A percentile compares a stretch with the other conserved stretches of the same genome.
These are phyloP conservation scores for Mycena filopes DNA, from an alignment of 768 basidiomycete species.

Conservation along the genomic window DNA sequence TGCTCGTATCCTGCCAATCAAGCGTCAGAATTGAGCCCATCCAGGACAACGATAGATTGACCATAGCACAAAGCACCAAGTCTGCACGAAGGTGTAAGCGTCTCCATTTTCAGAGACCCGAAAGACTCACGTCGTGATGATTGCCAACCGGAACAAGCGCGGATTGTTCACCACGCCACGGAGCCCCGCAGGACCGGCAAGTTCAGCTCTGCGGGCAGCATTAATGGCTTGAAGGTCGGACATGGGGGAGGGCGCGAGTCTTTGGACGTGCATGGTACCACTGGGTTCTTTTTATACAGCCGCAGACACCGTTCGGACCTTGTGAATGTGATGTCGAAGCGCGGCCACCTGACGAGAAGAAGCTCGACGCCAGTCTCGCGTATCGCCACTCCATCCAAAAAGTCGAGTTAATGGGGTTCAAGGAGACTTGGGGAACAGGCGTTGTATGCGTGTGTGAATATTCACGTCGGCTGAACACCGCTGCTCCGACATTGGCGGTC, in stretches of 20 bases:
- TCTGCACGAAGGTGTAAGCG: constrained; percentile 11
- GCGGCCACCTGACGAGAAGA: constrained; percentile 23
- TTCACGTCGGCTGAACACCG: not conserved
- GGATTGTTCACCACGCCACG: constrained; percentile 33
- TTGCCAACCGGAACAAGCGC: constrained; percentile 33
- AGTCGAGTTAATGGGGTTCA: not conserved
- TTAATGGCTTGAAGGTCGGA: constrained; percentile 32
- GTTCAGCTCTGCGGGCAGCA: constrained; percentile 35
- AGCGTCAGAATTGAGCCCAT: not conserved
- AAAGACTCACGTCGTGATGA: constrained; percentile 32
- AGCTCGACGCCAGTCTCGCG: constrained; percentile 5
- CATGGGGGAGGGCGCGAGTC: constrained; percentile 9
- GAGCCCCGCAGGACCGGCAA: constrained; percentile 34
- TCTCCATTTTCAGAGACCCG: not conserved
- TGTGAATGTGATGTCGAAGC: constrained; percentile 27
- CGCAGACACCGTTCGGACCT: constrained; percentile 10
- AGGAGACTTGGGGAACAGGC: too few species aligned
- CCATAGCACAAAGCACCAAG: constrained; percentile 37
- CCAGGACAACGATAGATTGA: not conserved
- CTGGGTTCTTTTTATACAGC: constrained; percentile 8
- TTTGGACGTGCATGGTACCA: not conserved
- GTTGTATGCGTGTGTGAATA: too few species aligned
- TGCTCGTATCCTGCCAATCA: constrained; percentile 33
- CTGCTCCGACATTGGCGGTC: not conserved
- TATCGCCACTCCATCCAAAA: constrained; percentile 5